Evolutionary conservation across 345 rosid genomes (phyloP).

Genomic region (Aegle marmelos): DNA sequence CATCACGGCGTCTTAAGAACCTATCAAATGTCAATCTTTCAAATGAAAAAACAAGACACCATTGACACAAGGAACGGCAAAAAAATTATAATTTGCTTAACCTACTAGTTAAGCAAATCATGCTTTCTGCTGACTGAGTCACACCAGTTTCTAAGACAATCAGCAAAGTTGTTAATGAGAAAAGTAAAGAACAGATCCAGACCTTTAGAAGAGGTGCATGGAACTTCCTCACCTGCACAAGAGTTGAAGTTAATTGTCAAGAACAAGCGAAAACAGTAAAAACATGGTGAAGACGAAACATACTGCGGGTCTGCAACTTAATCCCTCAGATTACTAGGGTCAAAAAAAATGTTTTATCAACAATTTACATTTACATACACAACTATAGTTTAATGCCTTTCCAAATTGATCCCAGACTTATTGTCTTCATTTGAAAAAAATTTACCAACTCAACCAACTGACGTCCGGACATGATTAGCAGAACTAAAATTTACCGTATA

Average conservation of each 20-base stretch:
- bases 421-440: too few species aligned
- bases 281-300: not conserved
- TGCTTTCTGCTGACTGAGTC: not conserved
- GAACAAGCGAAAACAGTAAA: not conserved
- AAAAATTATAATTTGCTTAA: too few species aligned
- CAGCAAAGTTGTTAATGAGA: not conserved
- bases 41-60: too few species aligned
- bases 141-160: not conserved
- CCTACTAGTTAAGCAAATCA: too few species aligned
- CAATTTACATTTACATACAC: not conserved
- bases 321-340: not conserved
- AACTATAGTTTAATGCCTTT: too few species aligned
- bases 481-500: slow-evolving; percentile 44
- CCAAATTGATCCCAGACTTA: too few species aligned
- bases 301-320: not conserved
- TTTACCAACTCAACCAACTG: too few species aligned
- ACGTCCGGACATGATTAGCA: too few species aligned
- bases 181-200: not conserved
- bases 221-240: slow-evolving; percentile 70
- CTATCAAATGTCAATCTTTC: too few species aligned
- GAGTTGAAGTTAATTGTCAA: not conserved
- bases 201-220: slow-evolving; percentile 69
- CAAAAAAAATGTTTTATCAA: not conserved
- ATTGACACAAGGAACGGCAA: too few species aligned
- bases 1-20: too few species aligned